These are phyloP conservation scores for Penicillium simplicissimum DNA, from an alignment of 495 filamentous ascomycete species.

Conservation along the genomic window DNA sequence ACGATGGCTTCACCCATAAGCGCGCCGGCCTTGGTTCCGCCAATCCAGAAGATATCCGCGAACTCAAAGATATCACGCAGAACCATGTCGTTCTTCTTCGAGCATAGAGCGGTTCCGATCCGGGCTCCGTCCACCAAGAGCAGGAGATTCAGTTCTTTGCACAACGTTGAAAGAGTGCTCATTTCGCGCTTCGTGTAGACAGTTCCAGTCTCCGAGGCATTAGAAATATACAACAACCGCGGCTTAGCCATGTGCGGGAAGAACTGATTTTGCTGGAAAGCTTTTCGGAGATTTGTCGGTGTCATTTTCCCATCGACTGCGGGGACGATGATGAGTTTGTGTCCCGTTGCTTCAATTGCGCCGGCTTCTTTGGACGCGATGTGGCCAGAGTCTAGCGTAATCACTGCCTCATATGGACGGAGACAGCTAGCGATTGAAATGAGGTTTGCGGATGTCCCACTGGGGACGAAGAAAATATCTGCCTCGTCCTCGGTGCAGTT, in stretches of 20 bases:
- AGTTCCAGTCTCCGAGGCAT: constrained; percentile 46
- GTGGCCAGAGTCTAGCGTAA: constrained; percentile 44
- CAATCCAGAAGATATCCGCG: constrained; percentile 49
- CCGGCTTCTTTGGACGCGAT: constrained; percentile 47
- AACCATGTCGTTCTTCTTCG: constrained; percentile 36
- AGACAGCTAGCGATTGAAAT: constrained; percentile 48
- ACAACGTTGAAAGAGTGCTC: constrained; percentile 31
- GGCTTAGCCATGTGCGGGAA: constrained; percentile 49
- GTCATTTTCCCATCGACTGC: constrained; percentile 45
- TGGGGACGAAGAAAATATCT: constrained; percentile 47
- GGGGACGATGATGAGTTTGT: constrained; percentile 46
- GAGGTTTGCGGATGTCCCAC: constrained; percentile 46
- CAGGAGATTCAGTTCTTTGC: constrained; percentile 36
- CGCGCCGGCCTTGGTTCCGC: constrained; percentile 47
- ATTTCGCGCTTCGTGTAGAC: constrained; percentile 42
- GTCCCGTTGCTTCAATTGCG: constrained; percentile 47
- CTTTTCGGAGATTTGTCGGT: constrained; percentile 35
- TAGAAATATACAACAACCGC: constrained; percentile 45
- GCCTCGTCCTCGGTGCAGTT: constrained; percentile 38
- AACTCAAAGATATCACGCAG: constrained; percentile 40
- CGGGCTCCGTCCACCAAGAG: constrained; percentile 46
- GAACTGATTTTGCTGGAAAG: constrained; percentile 41
- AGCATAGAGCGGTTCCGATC: constrained; percentile 40
- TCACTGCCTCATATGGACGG: constrained; percentile 45
- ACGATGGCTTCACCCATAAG: constrained; percentile 48